A percentile compares a stretch with the other conserved stretches of the same genome.
Conservation (phyloP, 768 basidiomycete genomes). For the Rhizopogon sp. region DNA sequence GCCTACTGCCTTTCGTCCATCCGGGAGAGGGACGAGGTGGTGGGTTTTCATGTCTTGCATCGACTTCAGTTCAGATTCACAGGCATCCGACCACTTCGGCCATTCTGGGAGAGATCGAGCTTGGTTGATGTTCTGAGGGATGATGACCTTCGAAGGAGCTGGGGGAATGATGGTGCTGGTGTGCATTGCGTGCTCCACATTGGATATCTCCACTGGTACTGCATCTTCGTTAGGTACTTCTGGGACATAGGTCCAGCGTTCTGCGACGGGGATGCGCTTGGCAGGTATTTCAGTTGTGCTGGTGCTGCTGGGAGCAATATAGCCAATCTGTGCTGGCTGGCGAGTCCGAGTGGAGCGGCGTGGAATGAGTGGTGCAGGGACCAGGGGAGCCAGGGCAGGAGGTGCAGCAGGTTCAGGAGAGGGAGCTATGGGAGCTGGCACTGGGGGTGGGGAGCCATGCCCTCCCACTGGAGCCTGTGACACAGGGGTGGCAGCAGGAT, state of each 20-base stretch:
- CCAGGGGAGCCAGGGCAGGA: too few species aligned
- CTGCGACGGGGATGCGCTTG: background rate
- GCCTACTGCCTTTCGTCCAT: constrained; percentile 24
- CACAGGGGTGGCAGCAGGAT: background rate
- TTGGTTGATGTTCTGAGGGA: too few species aligned
- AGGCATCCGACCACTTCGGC: background rate
- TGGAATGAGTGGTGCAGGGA: background rate
- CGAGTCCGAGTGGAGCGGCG: background rate
- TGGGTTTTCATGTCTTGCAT: background rate
- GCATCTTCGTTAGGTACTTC: background rate
- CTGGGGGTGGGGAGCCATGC: background rate
- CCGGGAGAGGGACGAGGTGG: constrained; percentile 19
- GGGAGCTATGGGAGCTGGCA: too few species aligned
- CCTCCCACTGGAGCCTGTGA: background rate
- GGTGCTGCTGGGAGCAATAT: background rate
- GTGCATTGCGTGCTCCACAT: background rate
- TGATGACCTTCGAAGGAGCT: too few species aligned
- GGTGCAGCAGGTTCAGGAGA: too few species aligned
- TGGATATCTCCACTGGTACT: too few species aligned
- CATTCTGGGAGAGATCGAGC: too few species aligned
- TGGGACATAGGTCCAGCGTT: background rate
- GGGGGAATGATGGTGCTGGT: background rate
- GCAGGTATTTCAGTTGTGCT: background rate
- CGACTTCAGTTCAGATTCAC: background rate
- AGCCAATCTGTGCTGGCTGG: background rate